A percentile compares a stretch with the other conserved stretches of the same genome.
These are phyloP conservation scores for Mortierella sp. DNA, from an alignment of 371 early-diverging fungal species.

Conservation along the genomic window DNA sequence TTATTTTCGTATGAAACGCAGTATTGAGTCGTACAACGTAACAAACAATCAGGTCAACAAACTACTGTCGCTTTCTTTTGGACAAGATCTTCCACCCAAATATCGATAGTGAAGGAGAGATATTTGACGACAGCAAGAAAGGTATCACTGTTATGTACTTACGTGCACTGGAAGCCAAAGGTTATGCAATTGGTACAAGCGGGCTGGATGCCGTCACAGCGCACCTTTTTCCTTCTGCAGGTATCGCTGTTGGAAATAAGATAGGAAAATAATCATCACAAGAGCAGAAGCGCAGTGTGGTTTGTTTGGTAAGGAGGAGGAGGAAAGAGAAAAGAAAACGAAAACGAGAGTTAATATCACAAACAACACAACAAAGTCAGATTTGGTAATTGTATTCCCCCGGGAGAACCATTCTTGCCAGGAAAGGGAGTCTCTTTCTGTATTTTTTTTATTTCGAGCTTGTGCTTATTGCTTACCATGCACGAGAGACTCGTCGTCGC, in stretches of 20 bases:
- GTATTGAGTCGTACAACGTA: too few species aligned
- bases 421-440: not conserved
- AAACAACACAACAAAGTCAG: not conserved
- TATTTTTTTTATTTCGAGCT: not conserved
- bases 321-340: not conserved
- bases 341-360: not conserved
- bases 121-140: not conserved
- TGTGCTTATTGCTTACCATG: slow-evolving; percentile 52
- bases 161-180: slow-evolving; percentile 63
- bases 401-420: slow-evolving; percentile 12
- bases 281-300: not conserved
- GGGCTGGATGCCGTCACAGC: slow-evolving; percentile 63
- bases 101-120: not conserved
- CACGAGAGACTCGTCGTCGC: slow-evolving; percentile 59
- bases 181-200: slow-evolving; percentile 61
- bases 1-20: too few species aligned
- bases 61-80: too few species aligned
- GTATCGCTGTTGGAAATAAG: slow-evolving; percentile 43
- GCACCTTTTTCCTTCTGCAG: slow-evolving; percentile 63
- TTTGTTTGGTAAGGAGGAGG: not conserved
- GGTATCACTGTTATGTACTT: slow-evolving; percentile 21
- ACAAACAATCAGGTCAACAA: not conserved
- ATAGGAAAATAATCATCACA: not conserved
- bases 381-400: not conserved
- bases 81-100: too few species aligned